These are phyloP conservation scores for Colletotrichum cuscutae DNA, from an alignment of 2,329 filamentous ascomycete species.

Conservation along the genomic window DNA sequence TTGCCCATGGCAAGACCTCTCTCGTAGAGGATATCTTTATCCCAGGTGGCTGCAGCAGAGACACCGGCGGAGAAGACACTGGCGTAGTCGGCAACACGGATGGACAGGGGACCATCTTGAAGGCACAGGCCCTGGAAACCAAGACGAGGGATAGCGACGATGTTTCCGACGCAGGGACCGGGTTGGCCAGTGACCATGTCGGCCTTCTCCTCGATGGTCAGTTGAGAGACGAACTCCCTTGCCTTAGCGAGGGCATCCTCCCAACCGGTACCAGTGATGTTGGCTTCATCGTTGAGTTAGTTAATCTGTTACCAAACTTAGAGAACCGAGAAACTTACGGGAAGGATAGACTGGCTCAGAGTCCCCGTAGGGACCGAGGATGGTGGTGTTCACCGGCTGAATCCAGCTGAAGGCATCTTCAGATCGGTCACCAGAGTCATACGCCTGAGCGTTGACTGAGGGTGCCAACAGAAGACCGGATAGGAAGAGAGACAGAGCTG, in stretches of 20 bases:
- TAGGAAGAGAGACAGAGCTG: conserved; percentile 56
- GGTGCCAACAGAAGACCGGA: conserved; percentile 45
- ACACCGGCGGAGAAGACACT: conserved; percentile 65
- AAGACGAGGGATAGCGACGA: conserved; percentile 50
- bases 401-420: conserved; percentile 49
- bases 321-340: conserved; percentile 42
- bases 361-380: conserved; percentile 51
- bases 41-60: conserved; percentile 74
- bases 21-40: conserved; percentile 70
- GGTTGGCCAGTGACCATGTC: conserved; percentile 47
- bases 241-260: conserved; percentile 49
- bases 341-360: conserved; percentile 49
- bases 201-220: conserved; percentile 45
- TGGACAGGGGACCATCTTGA: conserved; percentile 49
- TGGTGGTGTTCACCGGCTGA: conserved; percentile 53
- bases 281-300: conserved; percentile 42
- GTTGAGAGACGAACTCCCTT: conserved; percentile 42
- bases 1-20: conserved; percentile 53
- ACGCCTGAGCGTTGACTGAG: conserved; percentile 41
- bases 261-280: conserved; percentile 49
- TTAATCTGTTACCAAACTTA: no score
- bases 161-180: conserved; percentile 48
- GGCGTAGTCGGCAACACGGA: conserved; percentile 53
- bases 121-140: conserved; percentile 56
- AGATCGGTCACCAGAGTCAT: conserved; percentile 37